Conservation (phyloP, 495 filamentous ascomycete genomes). For the Lasiosphaeris hirsuta region DNA sequence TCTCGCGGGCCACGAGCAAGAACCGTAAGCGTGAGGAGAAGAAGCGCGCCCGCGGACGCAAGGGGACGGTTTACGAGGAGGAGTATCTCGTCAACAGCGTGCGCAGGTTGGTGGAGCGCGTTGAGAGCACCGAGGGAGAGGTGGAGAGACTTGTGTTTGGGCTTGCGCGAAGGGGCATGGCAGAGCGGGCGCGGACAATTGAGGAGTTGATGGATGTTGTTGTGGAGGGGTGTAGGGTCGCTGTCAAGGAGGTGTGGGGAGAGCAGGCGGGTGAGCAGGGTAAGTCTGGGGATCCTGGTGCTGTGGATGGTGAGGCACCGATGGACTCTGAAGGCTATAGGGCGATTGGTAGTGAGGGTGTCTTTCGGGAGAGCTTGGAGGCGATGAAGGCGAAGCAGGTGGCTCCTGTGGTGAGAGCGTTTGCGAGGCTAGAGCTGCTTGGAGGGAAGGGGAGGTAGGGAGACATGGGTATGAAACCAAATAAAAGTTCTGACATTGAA, state of each 20-base stretch:
- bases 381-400: constrained; percentile 43
- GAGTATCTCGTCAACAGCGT: constrained; percentile 91
- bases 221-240: constrained; percentile 59
- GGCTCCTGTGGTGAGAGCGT: constrained; percentile 42
- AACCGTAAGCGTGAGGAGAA: constrained; percentile 85
- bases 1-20: constrained; percentile 73
- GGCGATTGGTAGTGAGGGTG: constrained; percentile 49
- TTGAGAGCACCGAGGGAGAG: constrained; percentile 68
- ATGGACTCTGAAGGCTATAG: constrained; percentile 25
- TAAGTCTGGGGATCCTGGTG: constrained; percentile 14
- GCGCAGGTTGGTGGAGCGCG: constrained; percentile 75
- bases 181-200: constrained; percentile 76
- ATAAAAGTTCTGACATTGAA: constrained; percentile 1
- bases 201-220: constrained; percentile 71
- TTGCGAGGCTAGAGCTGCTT: constrained; percentile 51
- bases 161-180: constrained; percentile 75
- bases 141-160: constrained; percentile 68
- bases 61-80: constrained; percentile 95
- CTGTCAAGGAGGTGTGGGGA: constrained; percentile 66
- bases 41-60: constrained; percentile 89
- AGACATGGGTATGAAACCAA: neutral
- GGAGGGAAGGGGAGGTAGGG: constrained; percentile 18
- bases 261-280: constrained; percentile 21
- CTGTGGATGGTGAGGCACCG: constrained; percentile 24
- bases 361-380: constrained; percentile 48